Evolutionary conservation across 2,329 filamentous ascomycete genomes (phyloP).

Genomic region (Microascus cirrosus): DNA sequence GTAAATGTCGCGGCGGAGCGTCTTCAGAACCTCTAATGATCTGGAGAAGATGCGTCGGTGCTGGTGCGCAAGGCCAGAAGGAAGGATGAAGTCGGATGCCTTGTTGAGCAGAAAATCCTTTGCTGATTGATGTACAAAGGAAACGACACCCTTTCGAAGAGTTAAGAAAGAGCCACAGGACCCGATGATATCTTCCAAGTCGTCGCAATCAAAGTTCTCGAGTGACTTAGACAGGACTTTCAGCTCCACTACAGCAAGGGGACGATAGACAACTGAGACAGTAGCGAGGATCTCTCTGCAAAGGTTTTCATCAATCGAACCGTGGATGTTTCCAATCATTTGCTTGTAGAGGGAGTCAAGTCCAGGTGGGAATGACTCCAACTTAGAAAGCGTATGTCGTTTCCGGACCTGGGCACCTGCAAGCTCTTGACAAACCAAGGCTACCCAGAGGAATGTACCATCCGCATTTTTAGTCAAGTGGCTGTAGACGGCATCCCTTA

Average conservation of each 20-base stretch:
- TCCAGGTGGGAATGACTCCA: constrained; percentile 18
- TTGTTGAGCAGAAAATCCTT: constrained; percentile 20
- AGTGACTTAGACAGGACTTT: constrained; percentile 9
- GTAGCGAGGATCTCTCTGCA: constrained; percentile 22
- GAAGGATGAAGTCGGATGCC: background rate
- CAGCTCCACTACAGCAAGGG: constrained; percentile 23
- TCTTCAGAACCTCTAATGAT: background rate
- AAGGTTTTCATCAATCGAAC: constrained; percentile 13
- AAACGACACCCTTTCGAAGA: constrained; percentile 16
- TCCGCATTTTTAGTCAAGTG: constrained; percentile 19
- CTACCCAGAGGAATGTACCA: constrained; percentile 27
- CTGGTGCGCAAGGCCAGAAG: too few relatives aligned
- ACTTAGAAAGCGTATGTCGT: constrained; percentile 5
- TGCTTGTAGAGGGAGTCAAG: constrained; percentile 23
- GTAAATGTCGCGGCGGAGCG: too few relatives aligned
- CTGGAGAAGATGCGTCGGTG: too few relatives aligned
- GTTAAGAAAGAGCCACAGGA: constrained; percentile 27
- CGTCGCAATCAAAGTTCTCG: constrained; percentile 5
- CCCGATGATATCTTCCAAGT: constrained; percentile 15
- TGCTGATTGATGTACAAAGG: constrained; percentile 30
- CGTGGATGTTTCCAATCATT: constrained; percentile 22
- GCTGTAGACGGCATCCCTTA: constrained; percentile 1
- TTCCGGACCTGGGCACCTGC: constrained; percentile 1
- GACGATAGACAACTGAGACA: constrained; percentile 18
- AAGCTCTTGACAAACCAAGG: constrained; percentile 9